Evolutionary conservation across 768 basidiomycete genomes (phyloP).

Genomic region (Lentinula raphanica): DNA sequence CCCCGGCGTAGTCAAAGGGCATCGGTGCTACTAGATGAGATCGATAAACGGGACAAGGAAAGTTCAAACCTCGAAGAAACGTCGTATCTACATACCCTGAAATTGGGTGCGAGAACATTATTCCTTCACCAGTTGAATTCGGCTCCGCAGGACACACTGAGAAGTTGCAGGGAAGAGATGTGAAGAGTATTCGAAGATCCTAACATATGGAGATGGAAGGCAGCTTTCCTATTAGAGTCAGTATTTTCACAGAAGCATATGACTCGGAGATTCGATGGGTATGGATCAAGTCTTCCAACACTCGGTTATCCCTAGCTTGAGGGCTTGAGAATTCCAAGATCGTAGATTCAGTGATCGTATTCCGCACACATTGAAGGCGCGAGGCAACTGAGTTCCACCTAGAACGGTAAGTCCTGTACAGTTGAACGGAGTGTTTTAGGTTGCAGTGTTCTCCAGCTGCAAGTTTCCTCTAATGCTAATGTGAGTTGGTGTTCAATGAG

Average conservation of each 20-base stretch:
- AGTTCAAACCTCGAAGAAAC: no score
- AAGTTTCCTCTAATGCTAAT: neutral
- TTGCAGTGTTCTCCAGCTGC: neutral
- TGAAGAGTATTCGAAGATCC: neutral
- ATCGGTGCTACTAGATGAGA: no score
- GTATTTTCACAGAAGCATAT: neutral
- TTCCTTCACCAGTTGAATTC: neutral
- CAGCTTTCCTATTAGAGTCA: neutral
- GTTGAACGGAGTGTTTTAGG: slow-evolving; percentile 5
- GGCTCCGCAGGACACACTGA: neutral
- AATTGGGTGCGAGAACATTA: neutral
- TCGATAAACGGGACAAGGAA: no score
- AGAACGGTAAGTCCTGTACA: neutral
- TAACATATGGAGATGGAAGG: neutral
- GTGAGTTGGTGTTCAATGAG: neutral
- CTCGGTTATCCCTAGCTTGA: neutral
- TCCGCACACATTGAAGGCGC: neutral
- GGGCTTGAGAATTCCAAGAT: neutral
- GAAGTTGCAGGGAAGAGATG: neutral
- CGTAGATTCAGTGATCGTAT: neutral
- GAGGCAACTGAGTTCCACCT: slow-evolving; percentile 3
- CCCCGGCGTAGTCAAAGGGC: no score
- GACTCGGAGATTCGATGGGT: neutral
- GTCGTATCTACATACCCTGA: neutral
- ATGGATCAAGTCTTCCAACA: neutral